Evolutionary conservation across 2,329 filamentous ascomycete genomes (phyloP).

Genomic region (Talaromyces sp.): DNA sequence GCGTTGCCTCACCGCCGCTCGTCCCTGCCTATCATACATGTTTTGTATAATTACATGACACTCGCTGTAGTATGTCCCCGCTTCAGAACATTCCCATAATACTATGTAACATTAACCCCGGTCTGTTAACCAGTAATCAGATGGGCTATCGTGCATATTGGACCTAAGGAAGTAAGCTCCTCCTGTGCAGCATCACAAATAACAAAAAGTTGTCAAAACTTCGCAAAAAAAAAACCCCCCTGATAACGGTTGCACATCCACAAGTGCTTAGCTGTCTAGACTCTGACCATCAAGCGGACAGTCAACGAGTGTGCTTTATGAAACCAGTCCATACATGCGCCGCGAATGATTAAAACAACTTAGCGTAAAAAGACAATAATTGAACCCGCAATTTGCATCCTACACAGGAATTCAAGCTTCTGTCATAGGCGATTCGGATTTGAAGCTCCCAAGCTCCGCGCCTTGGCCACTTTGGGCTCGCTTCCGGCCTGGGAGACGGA

Average conservation of each 20-base stretch:
- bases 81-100: neutral
- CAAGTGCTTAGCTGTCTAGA: neutral
- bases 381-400: neutral
- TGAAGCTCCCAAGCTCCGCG: slow-evolving; percentile 64
- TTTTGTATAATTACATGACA: neutral
- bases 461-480: slow-evolving; percentile 65
- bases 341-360: neutral
- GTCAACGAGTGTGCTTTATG: neutral
- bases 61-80: neutral
- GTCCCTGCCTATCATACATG: neutral
- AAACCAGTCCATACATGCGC: neutral
- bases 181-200: neutral
- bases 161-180: neutral
- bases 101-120: neutral
- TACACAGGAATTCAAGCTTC: slow-evolving; percentile 9
- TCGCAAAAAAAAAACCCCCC: neutral
- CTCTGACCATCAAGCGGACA: neutral
- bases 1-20: neutral
- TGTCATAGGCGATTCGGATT: slow-evolving; percentile 21
- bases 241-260: neutral
- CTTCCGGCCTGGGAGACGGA: slow-evolving; percentile 68
- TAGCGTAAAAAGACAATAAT: neutral
- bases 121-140: neutral
- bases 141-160: neutral
- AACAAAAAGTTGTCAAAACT: neutral